These are phyloP conservation scores for Cnidoscolus chayamansa DNA, from an alignment of 441 rosid species.

Conservation along the genomic window DNA sequence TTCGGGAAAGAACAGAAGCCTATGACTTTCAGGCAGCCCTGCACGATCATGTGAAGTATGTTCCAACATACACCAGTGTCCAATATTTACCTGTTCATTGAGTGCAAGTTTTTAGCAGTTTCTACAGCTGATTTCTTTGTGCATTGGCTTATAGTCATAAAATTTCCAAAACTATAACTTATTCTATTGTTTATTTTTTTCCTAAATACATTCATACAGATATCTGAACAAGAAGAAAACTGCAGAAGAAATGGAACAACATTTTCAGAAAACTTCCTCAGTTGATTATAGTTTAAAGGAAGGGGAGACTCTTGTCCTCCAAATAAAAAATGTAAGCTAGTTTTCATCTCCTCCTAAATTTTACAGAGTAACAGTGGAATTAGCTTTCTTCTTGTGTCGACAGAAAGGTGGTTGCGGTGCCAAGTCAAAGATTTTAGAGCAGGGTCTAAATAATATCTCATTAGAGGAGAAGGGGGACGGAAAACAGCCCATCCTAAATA, in stretches of 20 bases:
- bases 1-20: constrained; percentile 95
- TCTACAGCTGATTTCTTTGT: neutral
- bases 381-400: constrained; percentile 12
- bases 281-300: constrained; percentile 89
- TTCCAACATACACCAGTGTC: constrained; percentile 14
- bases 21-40: constrained; percentile 97
- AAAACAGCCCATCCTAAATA: constrained; percentile 49
- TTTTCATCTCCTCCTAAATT: constrained; percentile 1
- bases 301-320: constrained; percentile 81
- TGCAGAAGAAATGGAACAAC: constrained; percentile 97
- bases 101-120: constrained; percentile 13
- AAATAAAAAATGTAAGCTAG: constrained; percentile 60
- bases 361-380: neutral
- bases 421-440: constrained; percentile 58
- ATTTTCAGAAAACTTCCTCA: constrained; percentile 67
- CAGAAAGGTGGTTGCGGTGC: constrained; percentile 43
- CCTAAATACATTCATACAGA: constrained; percentile 32
- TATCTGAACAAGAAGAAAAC: constrained; percentile 92
- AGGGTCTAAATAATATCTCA: constrained; percentile 46
- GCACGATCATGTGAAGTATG: constrained; percentile 93
- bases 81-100: constrained; percentile 2
- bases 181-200: neutral
- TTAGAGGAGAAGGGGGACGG: constrained; percentile 56
- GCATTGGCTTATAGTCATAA: neutral
- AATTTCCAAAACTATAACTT: neutral